Base-by-base conservation (phyloP, 495 filamentous ascomycete genomes). In the Lophiotrema nucula region DNA sequence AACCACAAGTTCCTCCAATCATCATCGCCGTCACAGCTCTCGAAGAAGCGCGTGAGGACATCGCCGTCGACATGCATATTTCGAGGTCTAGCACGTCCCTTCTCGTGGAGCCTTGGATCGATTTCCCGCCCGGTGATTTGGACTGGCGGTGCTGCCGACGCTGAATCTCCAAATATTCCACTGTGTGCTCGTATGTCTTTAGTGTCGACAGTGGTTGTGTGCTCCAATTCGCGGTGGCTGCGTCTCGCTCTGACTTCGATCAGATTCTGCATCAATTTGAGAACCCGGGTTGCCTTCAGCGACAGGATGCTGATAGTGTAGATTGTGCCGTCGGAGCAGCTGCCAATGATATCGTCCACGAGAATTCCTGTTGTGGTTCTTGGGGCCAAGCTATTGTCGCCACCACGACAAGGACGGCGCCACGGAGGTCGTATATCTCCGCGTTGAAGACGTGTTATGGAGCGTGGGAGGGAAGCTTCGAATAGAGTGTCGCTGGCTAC, bases 331-430 rank as follows among this genome's bases (percentile, higher is more conserved):
- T 74, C 72, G 15, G 63, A 27, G 4, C 68, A 64, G 11, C 52
- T 53, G 37, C 69, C 72, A 22, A 74, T 41, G 49, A 73, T 68
- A 31, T 71, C 56, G 56, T 69, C 65, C 24, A 51, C 45, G 5
- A 68, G 24, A 27, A 73, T 54, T 19, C 69, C 69, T 1, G 50
- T 31, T 1, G 66, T 56, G 1, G 41, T 24, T 19, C 19, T n/a
- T 18, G 18, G 28, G 10, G n/a, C 16, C 11, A 39, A 1, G 43
- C 3, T 33, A 18, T 16, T 8, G 12, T 41, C 25, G 27, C 43
- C 3, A 18, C 28, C 2, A n/a, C 31, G 31, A 15, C 10, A 18
- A 11, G 81, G 82, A 56, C 86, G 79, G 23, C 66, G 63, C 72
- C 72, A 74, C 1, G 57, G 60, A 8, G 70, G 69, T 4, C 69